Base-by-base conservation (phyloP, 73 alveolate genomes). In the Paramecium sonneborni region DNA sequence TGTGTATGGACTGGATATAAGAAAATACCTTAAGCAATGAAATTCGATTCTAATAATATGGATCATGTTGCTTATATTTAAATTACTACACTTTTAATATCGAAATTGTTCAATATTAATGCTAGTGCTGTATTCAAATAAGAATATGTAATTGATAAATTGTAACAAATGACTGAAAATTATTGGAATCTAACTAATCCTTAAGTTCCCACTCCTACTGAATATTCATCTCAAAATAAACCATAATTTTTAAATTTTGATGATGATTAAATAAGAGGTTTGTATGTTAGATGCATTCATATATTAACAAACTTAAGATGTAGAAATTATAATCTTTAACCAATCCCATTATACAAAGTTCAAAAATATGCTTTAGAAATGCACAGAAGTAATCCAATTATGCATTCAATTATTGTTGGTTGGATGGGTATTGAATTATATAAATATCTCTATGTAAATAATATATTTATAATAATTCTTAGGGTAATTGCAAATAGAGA, bases 1-100 rank as follows among this genome's bases (percentile, higher is more conserved):
- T 37, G 87, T 20, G 58, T 74, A 11, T 79, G 90, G 90, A 26
- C 76, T 41, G 90, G 90, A 21, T 79, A 79, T 79, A 79, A 79
- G 15, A 38, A 62, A 10, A 34, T 24, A n/a, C 90, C 90, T 21
- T 43, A 39, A 79, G 41, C 72, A 0, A 34, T 79, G 0, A 79
- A 79, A 39, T 79, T 79, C 18, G 72, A 79, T 43, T 46, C 44
- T 1, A 79, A 79, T 79, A 44, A 79, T 39, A 28, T 24, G 26
- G 69, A 79, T 39, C 90, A 79, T 44, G 44, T 79, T 5, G 72
- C 72, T 0, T 43, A 43, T 41, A 79, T 79, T 10, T 79, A 79
- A 18, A 79, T 79, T 12, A 79, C 76, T 23, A 79, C 90, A 23
- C 44, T 79, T 0, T 43, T 79, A 12, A 43, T 79, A 32, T 79